Evolutionary conservation across 129 eudicot genomes (phyloP), one percentile per base, ranked within the genome.

Genomic region (Saussurea involucrata): DNA sequence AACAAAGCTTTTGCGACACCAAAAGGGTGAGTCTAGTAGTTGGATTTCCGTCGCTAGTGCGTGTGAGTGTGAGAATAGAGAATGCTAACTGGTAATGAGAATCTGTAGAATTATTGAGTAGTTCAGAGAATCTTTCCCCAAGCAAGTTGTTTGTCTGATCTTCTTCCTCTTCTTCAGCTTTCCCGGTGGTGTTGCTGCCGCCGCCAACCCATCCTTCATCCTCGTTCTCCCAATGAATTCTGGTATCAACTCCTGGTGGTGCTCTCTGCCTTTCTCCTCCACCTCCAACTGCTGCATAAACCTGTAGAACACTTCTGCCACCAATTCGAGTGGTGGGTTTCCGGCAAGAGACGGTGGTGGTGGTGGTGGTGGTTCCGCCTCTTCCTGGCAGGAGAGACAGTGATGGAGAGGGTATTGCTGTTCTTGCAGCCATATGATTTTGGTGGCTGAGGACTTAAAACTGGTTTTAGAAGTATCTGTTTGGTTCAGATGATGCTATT

Each of bases 121-220:
- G 82, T 46, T 93, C 95, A 0, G 96, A 84, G 75, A 88, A 87
- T 53, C 83, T 93, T 25, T 93, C 87, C 44, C 87, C 92, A 69
- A 90, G 76, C 20, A 92, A 66, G 66, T 76, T 65, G n/a, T 76
- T 66, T 27, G 78, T 77, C 76, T 78, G 67, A 42, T 83, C 81
- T 68, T 86, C 83, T 32, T 87, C 88, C 24, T 85, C 90, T 74
- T 72, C 61, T 29, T 69, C 64, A 0, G 82, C 11, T 0, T 29
- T 57, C 0, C 78, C 49, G 31, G 74, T 37, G 29, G 76, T 0
- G 20, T 31, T 63, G 34, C n/a, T n/a, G n/a, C n/a, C 36, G 25
- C 92, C 97, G 11, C 98, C 98, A 22, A 93, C 83, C 98, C 98
- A 93, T 17, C 98, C 98, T 44, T 93, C 97, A 33, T 93, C 97